Percentiles rank a stretch among this genome's conserved stretches.
Conservation (phyloP, 345 rosid genomes). For the Gossypium stocksii region DNA sequence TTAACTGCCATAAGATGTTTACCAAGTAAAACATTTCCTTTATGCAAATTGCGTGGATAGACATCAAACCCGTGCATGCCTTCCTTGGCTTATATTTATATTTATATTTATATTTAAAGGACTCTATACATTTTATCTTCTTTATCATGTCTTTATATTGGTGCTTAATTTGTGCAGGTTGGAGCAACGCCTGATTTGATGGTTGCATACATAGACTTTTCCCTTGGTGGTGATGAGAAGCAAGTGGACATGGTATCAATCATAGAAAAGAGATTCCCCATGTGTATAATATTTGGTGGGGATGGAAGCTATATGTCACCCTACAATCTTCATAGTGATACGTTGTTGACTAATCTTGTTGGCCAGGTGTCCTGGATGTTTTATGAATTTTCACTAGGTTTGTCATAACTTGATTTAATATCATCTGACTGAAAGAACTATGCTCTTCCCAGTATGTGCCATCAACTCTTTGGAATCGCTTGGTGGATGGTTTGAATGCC, state of each 20-base stretch:
- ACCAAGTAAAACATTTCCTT: neutral
- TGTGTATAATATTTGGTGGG: constrained; percentile 97
- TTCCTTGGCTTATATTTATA: neutral
- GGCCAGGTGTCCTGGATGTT: constrained; percentile 64
- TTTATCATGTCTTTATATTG: constrained; percentile 11
- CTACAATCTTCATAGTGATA: constrained; percentile 71
- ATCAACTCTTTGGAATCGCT: constrained; percentile 82
- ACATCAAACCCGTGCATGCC: neutral
- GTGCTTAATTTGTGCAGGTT: constrained; percentile 48
- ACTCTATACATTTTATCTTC: neutral
- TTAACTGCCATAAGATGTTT: neutral
- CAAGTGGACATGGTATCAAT: constrained; percentile 86
- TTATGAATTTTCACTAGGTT: neutral
- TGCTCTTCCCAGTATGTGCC: constrained; percentile 68
- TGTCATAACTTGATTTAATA: constrained; percentile 5
- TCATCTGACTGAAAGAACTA: constrained; percentile 2
- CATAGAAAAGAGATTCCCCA: constrained; percentile 85
- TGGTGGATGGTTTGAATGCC: constrained; percentile 92
- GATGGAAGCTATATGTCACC: constrained; percentile 99
- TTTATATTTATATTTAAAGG: neutral
- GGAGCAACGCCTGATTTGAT: constrained; percentile 93
- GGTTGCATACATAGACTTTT: constrained; percentile 94
- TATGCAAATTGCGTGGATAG: neutral
- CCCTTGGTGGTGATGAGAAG: constrained; percentile 96
- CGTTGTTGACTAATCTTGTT: constrained; percentile 74